A percentile compares a stretch with the other conserved stretches of the same genome.
These are phyloP conservation scores for Podochytrium sp. DNA, from an alignment of 192 early-diverging fungal genomes.

Conservation along the genomic window DNA sequence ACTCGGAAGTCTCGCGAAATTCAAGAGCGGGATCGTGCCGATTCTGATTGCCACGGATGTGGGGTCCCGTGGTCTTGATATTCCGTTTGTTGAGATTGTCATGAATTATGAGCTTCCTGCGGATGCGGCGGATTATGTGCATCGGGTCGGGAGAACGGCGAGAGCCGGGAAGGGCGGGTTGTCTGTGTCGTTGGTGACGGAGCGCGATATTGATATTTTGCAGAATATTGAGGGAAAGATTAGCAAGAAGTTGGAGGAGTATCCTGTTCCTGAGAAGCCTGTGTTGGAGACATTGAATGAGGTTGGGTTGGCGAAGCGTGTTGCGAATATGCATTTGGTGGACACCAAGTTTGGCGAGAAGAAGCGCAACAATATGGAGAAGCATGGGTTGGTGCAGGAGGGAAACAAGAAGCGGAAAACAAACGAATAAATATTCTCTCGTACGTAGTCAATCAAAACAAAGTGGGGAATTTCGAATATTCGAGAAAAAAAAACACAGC, in stretches of 20 bases:
- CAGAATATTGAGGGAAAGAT: constrained; percentile 89
- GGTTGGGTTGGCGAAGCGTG: constrained; percentile 85
- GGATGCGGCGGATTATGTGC: constrained; percentile 96
- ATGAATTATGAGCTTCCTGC: constrained; percentile 95
- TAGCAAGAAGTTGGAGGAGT: constrained; percentile 80
- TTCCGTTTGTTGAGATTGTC: constrained; percentile 90
- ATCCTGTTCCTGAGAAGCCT: constrained; percentile 75
- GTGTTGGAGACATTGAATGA: constrained; percentile 85
- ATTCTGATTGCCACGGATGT: constrained; percentile 97
- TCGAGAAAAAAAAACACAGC: constrained; percentile 6
- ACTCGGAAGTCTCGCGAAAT: constrained; percentile 87
- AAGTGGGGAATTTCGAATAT: neutral
- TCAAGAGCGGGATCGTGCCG: constrained; percentile 83
- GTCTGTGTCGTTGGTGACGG: constrained; percentile 81
- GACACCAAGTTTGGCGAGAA: constrained; percentile 64
- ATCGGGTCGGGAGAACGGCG: constrained; percentile 97
- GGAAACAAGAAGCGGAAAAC: neutral
- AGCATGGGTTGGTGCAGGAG: constrained; percentile 32
- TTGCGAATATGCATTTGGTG: constrained; percentile 76
- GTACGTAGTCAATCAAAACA: neutral
- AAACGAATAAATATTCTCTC: neutral
- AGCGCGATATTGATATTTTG: constrained; percentile 82
- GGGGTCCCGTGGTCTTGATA: constrained; percentile 96
- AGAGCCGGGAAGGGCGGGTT: constrained; percentile 92
- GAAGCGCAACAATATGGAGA: constrained; percentile 65